These are phyloP conservation scores for Trifolium pratense DNA, from an alignment of 306 rosid genomes.

Conservation along the genomic window DNA sequence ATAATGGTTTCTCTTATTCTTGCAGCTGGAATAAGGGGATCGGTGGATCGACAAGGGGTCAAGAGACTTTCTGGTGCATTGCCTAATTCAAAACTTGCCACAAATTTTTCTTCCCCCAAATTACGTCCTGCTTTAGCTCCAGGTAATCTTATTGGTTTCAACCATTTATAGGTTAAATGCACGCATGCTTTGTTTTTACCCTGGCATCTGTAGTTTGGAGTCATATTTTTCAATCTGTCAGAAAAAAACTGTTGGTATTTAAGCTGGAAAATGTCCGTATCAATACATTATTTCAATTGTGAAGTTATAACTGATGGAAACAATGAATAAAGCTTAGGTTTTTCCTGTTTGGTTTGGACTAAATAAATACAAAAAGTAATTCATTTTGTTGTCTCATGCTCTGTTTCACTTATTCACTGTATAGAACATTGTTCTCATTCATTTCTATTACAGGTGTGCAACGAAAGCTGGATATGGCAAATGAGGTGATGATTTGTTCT, in stretches of 20 bases:
- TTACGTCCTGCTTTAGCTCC: slow-evolving; percentile 58
- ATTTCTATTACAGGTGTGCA: slow-evolving; percentile 73
- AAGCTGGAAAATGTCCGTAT: slow-evolving; percentile 10
- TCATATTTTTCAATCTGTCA: slow-evolving; percentile 26
- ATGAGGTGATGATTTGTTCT: slow-evolving; percentile 61
- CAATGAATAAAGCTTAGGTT: not conserved
- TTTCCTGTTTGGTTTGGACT: slow-evolving; percentile 18
- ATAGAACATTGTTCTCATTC: slow-evolving; percentile 40
- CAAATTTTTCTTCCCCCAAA: slow-evolving; percentile 65
- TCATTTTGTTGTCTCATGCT: slow-evolving; percentile 6
- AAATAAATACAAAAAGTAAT: not conserved
- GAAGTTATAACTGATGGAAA: not conserved
- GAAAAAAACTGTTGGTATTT: slow-evolving; percentile 28
- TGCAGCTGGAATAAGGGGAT: slow-evolving; percentile 66
- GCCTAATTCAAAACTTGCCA: slow-evolving; percentile 59
- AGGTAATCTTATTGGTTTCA: slow-evolving; percentile 53
- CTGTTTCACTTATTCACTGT: not conserved
- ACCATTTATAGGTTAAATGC: slow-evolving; percentile 18
- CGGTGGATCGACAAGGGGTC: slow-evolving; percentile 58
- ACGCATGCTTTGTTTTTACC: not conserved
- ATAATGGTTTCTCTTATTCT: slow-evolving; percentile 10
- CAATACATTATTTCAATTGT: slow-evolving; percentile 1
- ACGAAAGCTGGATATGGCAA: slow-evolving; percentile 77
- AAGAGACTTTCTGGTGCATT: slow-evolving; percentile 63
- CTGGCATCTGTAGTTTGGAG: slow-evolving; percentile 14